phyloP scores from a whole-genome alignment of 2,329 filamentous ascomycete genomes.

The Cercospora zeina region DNA sequence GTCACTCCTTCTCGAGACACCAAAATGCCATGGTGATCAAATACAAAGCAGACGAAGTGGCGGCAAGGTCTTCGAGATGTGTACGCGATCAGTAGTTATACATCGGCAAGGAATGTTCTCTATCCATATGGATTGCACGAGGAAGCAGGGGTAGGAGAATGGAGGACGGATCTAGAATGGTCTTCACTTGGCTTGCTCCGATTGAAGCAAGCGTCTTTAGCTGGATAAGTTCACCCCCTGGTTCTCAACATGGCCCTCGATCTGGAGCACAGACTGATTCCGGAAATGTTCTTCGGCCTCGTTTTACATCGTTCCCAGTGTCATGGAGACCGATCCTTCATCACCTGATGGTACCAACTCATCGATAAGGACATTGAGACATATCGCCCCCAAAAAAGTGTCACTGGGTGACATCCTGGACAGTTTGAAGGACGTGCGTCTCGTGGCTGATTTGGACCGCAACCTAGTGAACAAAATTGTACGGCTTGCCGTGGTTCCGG shows the following conservation, averaged over 20 bases:
- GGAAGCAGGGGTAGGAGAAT: too few relatives aligned
- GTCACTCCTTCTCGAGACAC: too few relatives aligned
- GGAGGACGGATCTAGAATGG: not conserved
- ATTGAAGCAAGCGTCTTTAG: not conserved
- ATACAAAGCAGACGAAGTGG: too few relatives aligned
- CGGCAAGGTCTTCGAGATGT: too few relatives aligned
- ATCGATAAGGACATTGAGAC: too few relatives aligned
- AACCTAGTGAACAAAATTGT: not conserved
- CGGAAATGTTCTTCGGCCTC: not conserved
- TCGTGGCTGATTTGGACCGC: not conserved
- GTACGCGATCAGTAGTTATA: too few relatives aligned
- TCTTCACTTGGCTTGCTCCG: not conserved
- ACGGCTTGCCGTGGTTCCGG: not conserved
- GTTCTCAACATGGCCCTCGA: not conserved
- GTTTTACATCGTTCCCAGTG: not conserved
- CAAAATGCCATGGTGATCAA: too few relatives aligned
- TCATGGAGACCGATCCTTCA: not conserved
- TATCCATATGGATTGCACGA: too few relatives aligned
- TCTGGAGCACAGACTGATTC: not conserved
- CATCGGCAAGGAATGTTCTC: too few relatives aligned
- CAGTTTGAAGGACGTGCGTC: not conserved
- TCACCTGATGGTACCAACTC: not conserved
- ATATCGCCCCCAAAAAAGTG: too few relatives aligned
- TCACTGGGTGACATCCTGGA: not conserved
- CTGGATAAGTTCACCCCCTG: not conserved